A percentile compares a stretch with the other conserved stretches of the same genome.
These are phyloP conservation scores for Cicer yamashitae DNA, from an alignment of 306 rosid species.

Conservation along the genomic window DNA sequence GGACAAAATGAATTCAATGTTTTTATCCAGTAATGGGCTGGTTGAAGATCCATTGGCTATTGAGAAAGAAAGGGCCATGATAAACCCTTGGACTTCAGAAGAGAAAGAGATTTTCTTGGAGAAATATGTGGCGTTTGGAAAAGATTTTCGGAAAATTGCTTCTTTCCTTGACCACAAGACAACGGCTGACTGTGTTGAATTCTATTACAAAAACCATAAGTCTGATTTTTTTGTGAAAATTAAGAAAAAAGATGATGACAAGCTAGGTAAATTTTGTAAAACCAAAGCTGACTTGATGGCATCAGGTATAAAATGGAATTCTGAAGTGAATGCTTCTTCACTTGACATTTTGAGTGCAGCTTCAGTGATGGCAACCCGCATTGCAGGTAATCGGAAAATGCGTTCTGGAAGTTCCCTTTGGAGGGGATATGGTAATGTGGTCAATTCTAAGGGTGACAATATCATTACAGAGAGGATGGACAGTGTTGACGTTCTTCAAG, in stretches of 20 bases:
- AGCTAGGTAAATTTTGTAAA: constrained; percentile 52
- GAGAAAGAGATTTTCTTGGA: constrained; percentile 69
- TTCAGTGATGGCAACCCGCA: constrained; percentile 60
- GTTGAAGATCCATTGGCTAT: constrained; percentile 83
- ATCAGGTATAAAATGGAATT: constrained; percentile 66
- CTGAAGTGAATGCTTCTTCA: constrained; percentile 60
- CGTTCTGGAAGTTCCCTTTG: constrained; percentile 54
- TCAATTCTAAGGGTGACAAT: constrained; percentile 46
- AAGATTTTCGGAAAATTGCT: constrained; percentile 80
- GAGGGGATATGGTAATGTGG: constrained; percentile 49
- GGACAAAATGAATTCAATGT: constrained; percentile 66
- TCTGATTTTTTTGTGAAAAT: constrained; percentile 65
- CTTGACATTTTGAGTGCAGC: constrained; percentile 77
- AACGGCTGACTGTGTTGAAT: constrained; percentile 86
- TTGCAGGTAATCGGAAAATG: constrained; percentile 44
- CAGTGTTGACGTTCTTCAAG: constrained; percentile 54
- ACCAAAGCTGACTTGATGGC: constrained; percentile 53
- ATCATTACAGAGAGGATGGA: constrained; percentile 43
- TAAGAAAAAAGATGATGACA: constrained; percentile 56
- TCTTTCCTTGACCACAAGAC: constrained; percentile 84
- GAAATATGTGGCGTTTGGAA: constrained; percentile 67
- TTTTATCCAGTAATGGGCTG: constrained; percentile 72
- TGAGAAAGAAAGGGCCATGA: constrained; percentile 78
- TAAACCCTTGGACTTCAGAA: constrained; percentile 86
- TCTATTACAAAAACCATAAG: constrained; percentile 86